Evolutionary conservation across 2,329 filamentous ascomycete genomes (phyloP), one percentile per base, ranked within the genome.

Genomic region (Xylariaceae sp.): DNA sequence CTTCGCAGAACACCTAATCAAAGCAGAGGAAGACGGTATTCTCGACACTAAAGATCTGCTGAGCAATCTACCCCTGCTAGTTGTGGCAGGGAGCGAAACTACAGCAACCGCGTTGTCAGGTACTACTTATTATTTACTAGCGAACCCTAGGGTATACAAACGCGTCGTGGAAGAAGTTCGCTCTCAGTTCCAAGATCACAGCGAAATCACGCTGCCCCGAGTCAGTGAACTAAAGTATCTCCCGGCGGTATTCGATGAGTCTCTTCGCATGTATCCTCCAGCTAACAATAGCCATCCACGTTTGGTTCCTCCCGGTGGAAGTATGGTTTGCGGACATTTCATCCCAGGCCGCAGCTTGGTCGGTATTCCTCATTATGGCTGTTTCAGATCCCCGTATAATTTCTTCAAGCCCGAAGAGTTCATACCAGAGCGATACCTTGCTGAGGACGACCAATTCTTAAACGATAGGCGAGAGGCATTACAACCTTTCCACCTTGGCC

Each of bases 181-280:
- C 2, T 15, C 9, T 8, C n/a, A 18, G 0, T 50, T 50, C 30
- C 3, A 9, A 7, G n/a, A 16, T 1, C 15, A 37, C 30, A 10
- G 7, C 1, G 37, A 43, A 2, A 13, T 43, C 15, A 50, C 37
- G 3, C 10, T 50, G 15, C 7, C n/a, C 16, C 10, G 37, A 2
- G 4, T 43, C 8, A 11, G 23, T 2, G 6, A 18, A 16, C 23
- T 20, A 4, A 36, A 20, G 3, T 50, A 43, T n/a, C 15, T 50
- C 3, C 10, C 13, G 9, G 39, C 29, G 3, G 37, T 36, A 13
- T 15, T 50, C 6, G 39, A 50, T 6, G 47, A 50, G 13, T 11
- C 20, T 11, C 23, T 50, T 1, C 47, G 47, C 3, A 15, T 42
- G 11, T 42, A 50, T 9, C 47, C 47, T 9, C 47, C 47, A 5